These are phyloP conservation scores for Cladophialophora yegresii DNA, from an alignment of 2,329 filamentous ascomycete genomes.

Conservation along the genomic window DNA sequence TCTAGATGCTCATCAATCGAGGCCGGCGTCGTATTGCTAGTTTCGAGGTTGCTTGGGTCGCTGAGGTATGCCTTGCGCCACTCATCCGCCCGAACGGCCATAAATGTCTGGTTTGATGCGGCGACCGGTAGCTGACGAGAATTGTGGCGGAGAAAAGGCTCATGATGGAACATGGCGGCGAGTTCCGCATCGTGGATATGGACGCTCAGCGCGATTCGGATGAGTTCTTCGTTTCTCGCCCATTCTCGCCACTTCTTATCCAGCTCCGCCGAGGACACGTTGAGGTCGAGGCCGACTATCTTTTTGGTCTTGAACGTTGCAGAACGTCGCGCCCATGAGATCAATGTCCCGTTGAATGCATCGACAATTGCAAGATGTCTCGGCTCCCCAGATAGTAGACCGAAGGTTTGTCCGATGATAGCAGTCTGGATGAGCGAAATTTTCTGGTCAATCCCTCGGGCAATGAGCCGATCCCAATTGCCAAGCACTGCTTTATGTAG, in stretches of 20 bases:
- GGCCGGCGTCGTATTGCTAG: constrained; percentile 13
- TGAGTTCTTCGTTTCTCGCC: constrained; percentile 38
- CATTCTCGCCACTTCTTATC: constrained; percentile 36
- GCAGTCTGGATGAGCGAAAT: constrained; percentile 39
- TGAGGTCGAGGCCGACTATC: constrained; percentile 25
- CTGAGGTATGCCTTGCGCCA: constrained; percentile 29
- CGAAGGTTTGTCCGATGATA: constrained; percentile 40
- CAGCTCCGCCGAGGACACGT: constrained; percentile 21
- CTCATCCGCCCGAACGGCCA: constrained; percentile 28
- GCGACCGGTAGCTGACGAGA: constrained; percentile 28
- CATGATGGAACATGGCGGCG: constrained; percentile 32
- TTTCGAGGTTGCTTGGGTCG: constrained; percentile 30
- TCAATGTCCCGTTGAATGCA: constrained; percentile 40
- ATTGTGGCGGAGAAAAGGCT: constrained; percentile 32
- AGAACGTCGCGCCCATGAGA: constrained; percentile 39
- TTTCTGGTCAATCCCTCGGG: constrained; percentile 31
- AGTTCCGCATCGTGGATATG: constrained; percentile 37
- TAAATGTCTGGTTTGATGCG: constrained; percentile 28
- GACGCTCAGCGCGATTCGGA: constrained; percentile 38
- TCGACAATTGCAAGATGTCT: constrained; percentile 39
- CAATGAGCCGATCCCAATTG: constrained; percentile 38
- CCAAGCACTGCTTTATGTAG: constrained; percentile 41
- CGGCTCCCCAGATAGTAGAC: constrained; percentile 38
- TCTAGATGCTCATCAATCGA: constrained; percentile 27
- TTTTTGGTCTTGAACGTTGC: constrained; percentile 35